Base-by-base conservation (phyloP, 345 rosid species). In the Heritiera fomes region DNA sequence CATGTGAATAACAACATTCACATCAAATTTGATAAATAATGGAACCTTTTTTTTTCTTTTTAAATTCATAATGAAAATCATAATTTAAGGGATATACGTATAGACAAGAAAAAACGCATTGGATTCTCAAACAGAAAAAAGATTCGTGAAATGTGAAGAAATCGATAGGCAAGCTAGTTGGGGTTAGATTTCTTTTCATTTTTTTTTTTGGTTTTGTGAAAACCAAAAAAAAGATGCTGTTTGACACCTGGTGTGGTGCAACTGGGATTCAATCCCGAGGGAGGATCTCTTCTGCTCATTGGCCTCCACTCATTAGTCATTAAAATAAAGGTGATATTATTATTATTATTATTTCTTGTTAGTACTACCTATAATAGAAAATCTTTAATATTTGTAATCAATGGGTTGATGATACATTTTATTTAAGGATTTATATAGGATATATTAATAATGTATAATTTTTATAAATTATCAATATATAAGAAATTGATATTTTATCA, bases 211-310 rank as follows among this genome's bases (percentile, higher is more conserved):
- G 18, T 14, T 17, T 55, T 17, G 7, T 5, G 8, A 18, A 55
- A 18, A n/a, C 8, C 11, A 8, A 30, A 50, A 30, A 46, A 66
- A 73, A 77, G 82, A 83, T 79, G 82, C 79, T 61, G 71, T 81
- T 82, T 83, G 87, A 83, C 77, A 82, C 82, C 82, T 75, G 47
- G 30, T 71, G 78, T 83, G 80, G 77, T 80, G 83, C 86, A 80
- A 83, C 81, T 81, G 86, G 90, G 87, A 80, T 77, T 82, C 88
- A 83, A 90, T 90, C 89, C 89, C 85, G 77, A 87, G 83, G 75
- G 72, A 69, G 64, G 79, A 79, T 77, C 43, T 47, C 49, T 69
- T 64, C 40, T 41, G 18, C 65, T 75, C 43, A 28, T 80, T 79
- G 55, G 67, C 72, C 77, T 79, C 38, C 59, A 13, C 1, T 3